phyloP scores from a whole-genome alignment of 345 rosid genomes.

The Abelmoschus esculentus region DNA sequence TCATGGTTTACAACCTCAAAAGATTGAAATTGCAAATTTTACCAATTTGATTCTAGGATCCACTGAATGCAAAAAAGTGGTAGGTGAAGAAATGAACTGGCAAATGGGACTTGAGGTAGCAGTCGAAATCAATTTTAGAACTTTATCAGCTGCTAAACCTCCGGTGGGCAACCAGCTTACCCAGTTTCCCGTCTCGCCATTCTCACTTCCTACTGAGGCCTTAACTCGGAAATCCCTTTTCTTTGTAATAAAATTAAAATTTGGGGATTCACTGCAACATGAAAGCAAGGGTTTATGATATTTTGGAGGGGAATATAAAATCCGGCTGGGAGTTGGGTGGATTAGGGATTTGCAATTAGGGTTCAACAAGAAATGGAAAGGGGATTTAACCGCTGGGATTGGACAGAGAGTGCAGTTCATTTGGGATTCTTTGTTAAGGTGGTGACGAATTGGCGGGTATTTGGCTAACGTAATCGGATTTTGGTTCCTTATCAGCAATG shows the following conservation, averaged over 20 bases:
- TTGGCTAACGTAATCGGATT: slow-evolving; percentile 43
- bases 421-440: neutral
- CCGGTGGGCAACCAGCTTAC: slow-evolving; percentile 52
- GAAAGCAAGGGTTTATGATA: slow-evolving; percentile 12
- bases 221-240: slow-evolving; percentile 22
- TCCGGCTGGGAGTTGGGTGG: slow-evolving; percentile 5
- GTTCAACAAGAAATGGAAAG: slow-evolving; percentile 10
- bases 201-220: slow-evolving; percentile 29
- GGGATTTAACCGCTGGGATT: slow-evolving; percentile 22
- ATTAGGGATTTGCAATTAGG: slow-evolving; percentile 22
- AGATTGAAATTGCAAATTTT: slow-evolving; percentile 6
- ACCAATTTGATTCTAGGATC: slow-evolving; percentile 90
- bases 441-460: slow-evolving; percentile 16
- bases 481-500: slow-evolving; percentile 27
- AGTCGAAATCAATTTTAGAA: slow-evolving; percentile 58
- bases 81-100: slow-evolving; percentile 76
- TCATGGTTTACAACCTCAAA: neutral
- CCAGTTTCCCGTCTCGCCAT: slow-evolving; percentile 40
- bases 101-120: slow-evolving; percentile 84
- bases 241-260: neutral
- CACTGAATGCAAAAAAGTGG: slow-evolving; percentile 71
- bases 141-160: slow-evolving; percentile 59
- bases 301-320: neutral
- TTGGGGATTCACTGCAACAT: slow-evolving; percentile 1
- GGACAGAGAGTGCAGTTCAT: slow-evolving; percentile 27